These are phyloP conservation scores for Xylariaceae sp. DNA, from an alignment of 2,329 filamentous ascomycete genomes.

Conservation along the genomic window DNA sequence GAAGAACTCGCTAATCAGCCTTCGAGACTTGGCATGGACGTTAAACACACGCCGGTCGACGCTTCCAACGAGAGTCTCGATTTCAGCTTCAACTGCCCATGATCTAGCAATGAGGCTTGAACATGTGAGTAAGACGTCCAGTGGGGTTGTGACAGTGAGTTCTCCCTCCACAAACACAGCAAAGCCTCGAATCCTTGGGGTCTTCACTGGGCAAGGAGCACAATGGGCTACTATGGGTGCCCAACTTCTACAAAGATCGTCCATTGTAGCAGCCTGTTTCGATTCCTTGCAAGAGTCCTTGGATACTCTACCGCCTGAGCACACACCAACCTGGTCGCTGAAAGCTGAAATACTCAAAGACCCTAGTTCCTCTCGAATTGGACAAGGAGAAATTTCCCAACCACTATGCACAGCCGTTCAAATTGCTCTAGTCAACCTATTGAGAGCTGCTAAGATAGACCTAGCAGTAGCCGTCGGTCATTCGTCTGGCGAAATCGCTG, in stretches of 20 bases:
- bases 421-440: conserved; percentile 33
- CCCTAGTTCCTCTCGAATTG: conserved; percentile 14
- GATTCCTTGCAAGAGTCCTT: conserved; percentile 28
- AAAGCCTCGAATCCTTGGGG: conserved; percentile 21
- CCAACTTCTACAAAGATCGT: conserved; percentile 15
- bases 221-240: conserved; percentile 36
- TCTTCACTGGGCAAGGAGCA: conserved; percentile 35
- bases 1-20: background rate
- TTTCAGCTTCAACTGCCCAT: conserved; percentile 8
- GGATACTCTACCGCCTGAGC: conserved; percentile 18
- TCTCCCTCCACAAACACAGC: too few relatives aligned
- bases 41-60: conserved; percentile 7
- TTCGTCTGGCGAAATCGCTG: conserved; percentile 54
- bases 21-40: conserved; percentile 14
- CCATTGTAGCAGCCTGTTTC: conserved; percentile 3
- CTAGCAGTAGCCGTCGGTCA: conserved; percentile 48
- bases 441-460: conserved; percentile 36
- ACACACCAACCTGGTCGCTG: conserved; percentile 34
- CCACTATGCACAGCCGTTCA: conserved; percentile 38
- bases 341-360: conserved; percentile 26
- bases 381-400: conserved; percentile 36
- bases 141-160: too few relatives aligned
- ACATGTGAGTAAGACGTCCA: background rate
- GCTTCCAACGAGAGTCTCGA: conserved; percentile 1
- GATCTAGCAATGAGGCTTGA: conserved; percentile 1